A percentile compares a stretch with the other conserved stretches of the same genome.
phyloP scores from a whole-genome alignment of 73 alveolate species.

The Paraurostyla sp. region DNA sequence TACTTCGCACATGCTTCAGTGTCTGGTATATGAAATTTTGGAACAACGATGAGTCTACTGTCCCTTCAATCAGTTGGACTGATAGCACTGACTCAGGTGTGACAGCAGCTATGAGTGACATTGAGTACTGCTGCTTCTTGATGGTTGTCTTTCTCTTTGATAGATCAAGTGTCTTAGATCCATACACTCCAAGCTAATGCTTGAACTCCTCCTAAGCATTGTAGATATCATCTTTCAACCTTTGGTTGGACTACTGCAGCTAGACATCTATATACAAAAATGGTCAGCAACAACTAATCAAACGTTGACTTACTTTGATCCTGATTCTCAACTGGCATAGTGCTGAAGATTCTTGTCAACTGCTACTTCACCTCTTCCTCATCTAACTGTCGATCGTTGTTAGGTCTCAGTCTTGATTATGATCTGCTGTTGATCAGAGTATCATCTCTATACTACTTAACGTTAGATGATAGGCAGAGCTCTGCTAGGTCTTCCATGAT shows the following conservation, averaged over 20 bases:
- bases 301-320: too few relatives aligned
- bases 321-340: too few relatives aligned
- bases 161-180: background rate
- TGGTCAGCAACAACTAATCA: too few relatives aligned
- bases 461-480: too few relatives aligned
- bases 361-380: too few relatives aligned
- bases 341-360: too few relatives aligned
- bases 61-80: background rate
- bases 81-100: background rate
- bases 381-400: too few relatives aligned
- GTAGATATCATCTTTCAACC: background rate
- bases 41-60: background rate
- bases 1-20: background rate
- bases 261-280: background rate
- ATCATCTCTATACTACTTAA: too few relatives aligned
- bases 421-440: too few relatives aligned
- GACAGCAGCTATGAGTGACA: background rate
- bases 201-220: background rate
- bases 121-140: background rate
- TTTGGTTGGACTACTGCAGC: background rate
- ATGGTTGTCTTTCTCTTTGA: background rate
- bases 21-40: conserved; percentile 18
- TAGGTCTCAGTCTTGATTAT: too few relatives aligned
- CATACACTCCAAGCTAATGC: background rate
- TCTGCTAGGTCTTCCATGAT: too few relatives aligned